Base-by-base conservation (phyloP, 2,329 filamentous ascomycete genomes). In the Fusarium succisae region DNA sequence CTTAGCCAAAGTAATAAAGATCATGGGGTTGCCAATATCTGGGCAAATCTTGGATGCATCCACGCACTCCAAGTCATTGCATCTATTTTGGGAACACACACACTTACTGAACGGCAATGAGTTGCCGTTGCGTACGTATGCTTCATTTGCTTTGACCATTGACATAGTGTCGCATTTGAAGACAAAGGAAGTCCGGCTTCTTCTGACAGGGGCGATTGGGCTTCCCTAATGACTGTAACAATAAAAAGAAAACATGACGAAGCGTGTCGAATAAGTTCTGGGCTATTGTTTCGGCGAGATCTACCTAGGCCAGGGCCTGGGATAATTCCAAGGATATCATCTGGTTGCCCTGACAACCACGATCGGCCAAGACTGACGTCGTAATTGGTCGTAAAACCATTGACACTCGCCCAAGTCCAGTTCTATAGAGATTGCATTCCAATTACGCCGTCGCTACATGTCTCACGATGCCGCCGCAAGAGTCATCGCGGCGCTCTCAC, bases 401-500 rank as follows among this genome's bases (percentile, higher is more conserved):
- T 30, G 62, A 63, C 64, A 55, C 50, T 59, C 44, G 69, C 66
- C 56, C 57, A 64, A 66, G 41, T 59, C 57, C 53, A 61, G 55
- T 57, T 58, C 43, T 55, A 47, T 37, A 64, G 62, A 70, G 66
- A 63, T 63, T 70, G 73, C 77, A 79, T 79, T 79, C 72, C 77
- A 77, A 66, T 69, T 69, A 71, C 72, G 69, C 60, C 53, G 58
- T 51, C 57, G 55, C 50, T 58, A 57, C 45, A 74, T 53, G 51
- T 51, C 41, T 60, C 53, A 77, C 73, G 53, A 84, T 84, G 84
- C 77, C 85, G 65, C 75, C 80, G 41, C 79, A 75, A 69, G 81
- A 83, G 39, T 79, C 81, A 39, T 79, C 80, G 47, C 80, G 81
- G 54, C 77, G 77, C 32, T 76, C 79, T 55, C 75, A 79, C 56